Evolutionary conservation across 495 filamentous ascomycete species (phyloP).

Genomic region (Podospora australis): DNA sequence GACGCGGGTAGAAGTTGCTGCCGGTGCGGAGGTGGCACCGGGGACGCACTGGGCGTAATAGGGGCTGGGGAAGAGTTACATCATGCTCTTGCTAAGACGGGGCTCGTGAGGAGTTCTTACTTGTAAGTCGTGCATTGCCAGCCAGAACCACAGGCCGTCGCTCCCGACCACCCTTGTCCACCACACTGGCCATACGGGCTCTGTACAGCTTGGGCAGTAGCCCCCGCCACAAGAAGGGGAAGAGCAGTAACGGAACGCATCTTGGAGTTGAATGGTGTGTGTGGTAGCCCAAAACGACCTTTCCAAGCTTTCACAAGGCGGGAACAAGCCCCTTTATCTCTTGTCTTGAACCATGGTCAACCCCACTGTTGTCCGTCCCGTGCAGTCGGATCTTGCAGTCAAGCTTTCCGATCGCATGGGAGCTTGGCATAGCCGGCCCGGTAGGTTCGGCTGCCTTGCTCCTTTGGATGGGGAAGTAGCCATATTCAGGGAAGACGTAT

Average conservation of each 20-base stretch:
- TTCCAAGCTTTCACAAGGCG: background rate
- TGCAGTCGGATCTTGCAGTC: background rate
- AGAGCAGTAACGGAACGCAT: slow-evolving; percentile 13
- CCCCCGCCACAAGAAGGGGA: slow-evolving; percentile 10
- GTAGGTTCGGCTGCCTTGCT: background rate
- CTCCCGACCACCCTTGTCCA: slow-evolving; percentile 7
- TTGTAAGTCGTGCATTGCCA: slow-evolving; percentile 17
- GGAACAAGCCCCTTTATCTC: background rate
- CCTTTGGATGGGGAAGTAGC: background rate
- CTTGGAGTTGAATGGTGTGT: background rate
- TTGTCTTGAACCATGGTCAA: background rate
- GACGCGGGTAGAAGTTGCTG: slow-evolving; percentile 6
- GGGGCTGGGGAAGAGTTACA: slow-evolving; percentile 5
- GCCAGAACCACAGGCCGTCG: slow-evolving; percentile 10
- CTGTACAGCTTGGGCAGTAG: slow-evolving; percentile 19
- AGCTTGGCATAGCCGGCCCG: background rate
- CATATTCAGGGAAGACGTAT: background rate
- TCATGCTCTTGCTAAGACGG: no score
- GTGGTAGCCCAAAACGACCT: no score
- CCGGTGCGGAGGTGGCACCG: slow-evolving; percentile 6
- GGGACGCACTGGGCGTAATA: slow-evolving; percentile 15
- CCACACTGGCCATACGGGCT: slow-evolving; percentile 18
- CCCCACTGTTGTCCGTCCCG: background rate
- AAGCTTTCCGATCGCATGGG: background rate
- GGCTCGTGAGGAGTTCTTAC: slow-evolving; percentile 1